Evolutionary conservation across 208 protist species (phyloP).

Genomic region (Crithidia thermophila): DNA sequence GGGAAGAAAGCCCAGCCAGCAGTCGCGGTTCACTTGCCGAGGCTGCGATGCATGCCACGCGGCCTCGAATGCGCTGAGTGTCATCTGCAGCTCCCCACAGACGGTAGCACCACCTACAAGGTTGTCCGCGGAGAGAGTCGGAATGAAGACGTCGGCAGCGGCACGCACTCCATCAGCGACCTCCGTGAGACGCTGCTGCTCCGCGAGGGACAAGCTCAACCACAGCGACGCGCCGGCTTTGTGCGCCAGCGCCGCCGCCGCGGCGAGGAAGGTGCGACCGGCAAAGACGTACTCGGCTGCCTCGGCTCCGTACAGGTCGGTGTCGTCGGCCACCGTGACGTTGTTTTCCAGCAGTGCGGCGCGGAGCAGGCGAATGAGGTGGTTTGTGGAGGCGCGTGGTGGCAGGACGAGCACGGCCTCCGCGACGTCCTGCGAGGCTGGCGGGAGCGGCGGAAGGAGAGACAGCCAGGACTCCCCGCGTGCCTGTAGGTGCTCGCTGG

Average conservation of each 20-base stretch:
- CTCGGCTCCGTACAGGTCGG: constrained; percentile 35
- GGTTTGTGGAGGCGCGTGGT: constrained; percentile 39
- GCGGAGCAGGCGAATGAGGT: constrained; percentile 32
- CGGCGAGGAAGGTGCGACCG: constrained; percentile 21
- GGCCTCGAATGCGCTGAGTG: constrained; percentile 39
- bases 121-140: constrained; percentile 10
- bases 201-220: constrained; percentile 3
- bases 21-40: constrained; percentile 39
- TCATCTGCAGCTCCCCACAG: constrained; percentile 35
- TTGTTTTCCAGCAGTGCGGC: constrained; percentile 34
- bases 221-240: constrained; percentile 23
- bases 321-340: constrained; percentile 33
- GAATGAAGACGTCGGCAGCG: constrained; percentile 22
- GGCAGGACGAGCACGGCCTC: constrained; percentile 68
- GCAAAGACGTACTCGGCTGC: constrained; percentile 35
- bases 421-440: constrained; percentile 20
- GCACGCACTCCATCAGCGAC: constrained; percentile 28
- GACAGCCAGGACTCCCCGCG: constrained; percentile 46
- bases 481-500: constrained; percentile 25
- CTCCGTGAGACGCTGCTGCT: constrained; percentile 15
- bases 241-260: constrained; percentile 29
- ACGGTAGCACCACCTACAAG: constrained; percentile 48
- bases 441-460: constrained; percentile 27
- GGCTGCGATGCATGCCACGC: constrained; percentile 36
- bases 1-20: constrained; percentile 50